phyloP scores from a whole-genome alignment of 2,329 filamentous ascomycete genomes.

The Fusarium pininemorale region DNA sequence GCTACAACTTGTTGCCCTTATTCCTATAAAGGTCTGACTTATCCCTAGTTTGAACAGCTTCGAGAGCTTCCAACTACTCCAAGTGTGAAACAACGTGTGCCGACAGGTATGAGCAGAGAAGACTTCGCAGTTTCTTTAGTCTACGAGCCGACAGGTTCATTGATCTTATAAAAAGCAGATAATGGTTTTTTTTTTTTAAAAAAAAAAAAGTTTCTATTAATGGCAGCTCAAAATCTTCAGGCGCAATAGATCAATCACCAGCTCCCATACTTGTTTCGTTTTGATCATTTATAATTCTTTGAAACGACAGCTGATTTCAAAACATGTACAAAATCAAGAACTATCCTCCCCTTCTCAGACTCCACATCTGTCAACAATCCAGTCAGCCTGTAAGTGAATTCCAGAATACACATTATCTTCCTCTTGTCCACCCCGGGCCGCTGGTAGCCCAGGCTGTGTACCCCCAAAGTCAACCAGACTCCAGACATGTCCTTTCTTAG shows the following conservation, averaged over 20 bases:
- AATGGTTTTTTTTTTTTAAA: background rate
- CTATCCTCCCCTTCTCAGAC: background rate
- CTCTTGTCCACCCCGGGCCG: accelerated
- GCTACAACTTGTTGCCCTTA: accelerated
- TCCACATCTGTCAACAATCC: background rate
- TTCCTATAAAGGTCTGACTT: background rate
- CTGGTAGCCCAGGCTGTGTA: background rate
- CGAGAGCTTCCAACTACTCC: background rate
- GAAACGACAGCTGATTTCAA: accelerated
- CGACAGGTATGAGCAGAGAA: background rate
- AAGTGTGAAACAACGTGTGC: background rate
- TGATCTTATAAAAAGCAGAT: background rate
- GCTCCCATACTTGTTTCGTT: background rate
- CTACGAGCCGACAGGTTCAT: background rate
- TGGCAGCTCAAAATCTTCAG: background rate
- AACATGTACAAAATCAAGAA: too few species aligned
- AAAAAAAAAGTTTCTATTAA: too few species aligned
- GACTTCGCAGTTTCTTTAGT: background rate
- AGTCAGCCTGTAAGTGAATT: background rate
- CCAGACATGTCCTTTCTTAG: background rate
- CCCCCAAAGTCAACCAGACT: background rate
- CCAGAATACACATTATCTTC: background rate
- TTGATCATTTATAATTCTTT: background rate
- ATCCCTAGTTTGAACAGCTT: background rate
- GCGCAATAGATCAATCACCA: background rate